These are phyloP conservation scores for Prunus davidiana DNA, from an alignment of 306 rosid genomes.

Conservation along the genomic window DNA sequence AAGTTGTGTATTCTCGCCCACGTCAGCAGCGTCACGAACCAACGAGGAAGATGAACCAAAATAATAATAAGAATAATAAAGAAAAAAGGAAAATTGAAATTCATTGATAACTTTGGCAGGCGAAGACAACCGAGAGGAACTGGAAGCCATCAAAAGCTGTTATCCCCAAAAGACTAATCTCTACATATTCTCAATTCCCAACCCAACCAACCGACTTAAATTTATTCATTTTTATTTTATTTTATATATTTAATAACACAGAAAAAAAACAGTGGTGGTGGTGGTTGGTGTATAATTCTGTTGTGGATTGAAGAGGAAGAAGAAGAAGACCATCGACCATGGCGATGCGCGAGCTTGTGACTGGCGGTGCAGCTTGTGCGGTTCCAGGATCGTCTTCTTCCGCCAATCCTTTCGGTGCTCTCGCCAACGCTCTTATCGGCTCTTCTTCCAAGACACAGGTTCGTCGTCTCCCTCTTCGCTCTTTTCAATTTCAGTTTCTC, in stretches of 20 bases:
- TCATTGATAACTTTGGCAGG: not conserved
- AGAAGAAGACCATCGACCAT: slow-evolving; percentile 15
- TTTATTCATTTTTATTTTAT: not conserved
- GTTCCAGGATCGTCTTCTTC: slow-evolving; percentile 77
- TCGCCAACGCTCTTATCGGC: slow-evolving; percentile 76
- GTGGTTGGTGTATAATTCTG: not conserved
- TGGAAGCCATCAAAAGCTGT: no score
- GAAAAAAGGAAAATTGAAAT: not conserved
- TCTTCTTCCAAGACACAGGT: slow-evolving; percentile 87
- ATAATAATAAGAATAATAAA: not conserved
- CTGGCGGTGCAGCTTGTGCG: slow-evolving; percentile 80
- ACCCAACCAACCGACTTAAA: not conserved
- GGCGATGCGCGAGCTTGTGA: slow-evolving; percentile 94
- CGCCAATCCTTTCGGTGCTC: slow-evolving; percentile 79
- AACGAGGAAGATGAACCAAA: not conserved
- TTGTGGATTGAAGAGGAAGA: not conserved
- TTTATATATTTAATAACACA: not conserved
- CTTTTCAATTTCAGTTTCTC: not conserved
- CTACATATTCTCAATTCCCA: not conserved
- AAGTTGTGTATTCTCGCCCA: not conserved
- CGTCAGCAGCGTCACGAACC: slow-evolving; percentile 1
- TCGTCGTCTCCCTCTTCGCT: no score
- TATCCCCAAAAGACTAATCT: no score
- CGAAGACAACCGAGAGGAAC: not conserved
- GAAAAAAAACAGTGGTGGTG: not conserved